Evolutionary conservation across 2,329 filamentous ascomycete species (phyloP), one percentile per base, ranked within the genome.

Genomic region (Phaeosphaeriaceae sp.): DNA sequence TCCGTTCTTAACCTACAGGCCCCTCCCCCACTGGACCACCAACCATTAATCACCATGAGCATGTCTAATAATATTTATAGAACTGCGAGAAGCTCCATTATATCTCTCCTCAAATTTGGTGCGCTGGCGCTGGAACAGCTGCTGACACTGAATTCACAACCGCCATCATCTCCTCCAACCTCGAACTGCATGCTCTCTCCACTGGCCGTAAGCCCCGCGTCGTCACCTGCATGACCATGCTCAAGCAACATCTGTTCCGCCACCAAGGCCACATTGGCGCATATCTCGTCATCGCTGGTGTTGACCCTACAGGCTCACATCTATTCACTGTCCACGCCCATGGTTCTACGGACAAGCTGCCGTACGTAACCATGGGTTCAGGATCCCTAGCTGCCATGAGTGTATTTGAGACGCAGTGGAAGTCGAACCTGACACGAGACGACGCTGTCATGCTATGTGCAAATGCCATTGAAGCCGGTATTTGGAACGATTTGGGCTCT

Each of bases 81-180:
- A 99, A 99, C 84, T 97, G 94, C 82, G 93, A 99, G 81, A 99
- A 99, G 82, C 87, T 99, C 60, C 94, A 99, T 81, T 99, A 95
- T 83, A 99, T 99, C 76, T 84, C 94, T 35, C 93, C 94, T 52
- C 92, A 97, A 77, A 99, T 99, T 78, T 99, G 94, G 94, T 99
- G 94, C 78, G 94, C 94, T 8, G 94, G 94, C 65, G 95, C 94
- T 63, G 94, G 95, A 76, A 99, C 94, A 42, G 94, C 94, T 55
- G 94, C 94, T 68, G 94, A 99, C 77, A 97, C 93, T 61, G 94
- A 99, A 81, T 99, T 99, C 83, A 99, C 94, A 65, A 99, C 94
- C 52, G 89, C 93, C 72, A 87, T 99, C 77, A 96, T 97, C 81
- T 97, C 92, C 70, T 99, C 94, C 60, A 94, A 97, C 80, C 88